Conservation (phyloP, 2,329 filamentous ascomycete species). For the Xylaria digitata region DNA sequence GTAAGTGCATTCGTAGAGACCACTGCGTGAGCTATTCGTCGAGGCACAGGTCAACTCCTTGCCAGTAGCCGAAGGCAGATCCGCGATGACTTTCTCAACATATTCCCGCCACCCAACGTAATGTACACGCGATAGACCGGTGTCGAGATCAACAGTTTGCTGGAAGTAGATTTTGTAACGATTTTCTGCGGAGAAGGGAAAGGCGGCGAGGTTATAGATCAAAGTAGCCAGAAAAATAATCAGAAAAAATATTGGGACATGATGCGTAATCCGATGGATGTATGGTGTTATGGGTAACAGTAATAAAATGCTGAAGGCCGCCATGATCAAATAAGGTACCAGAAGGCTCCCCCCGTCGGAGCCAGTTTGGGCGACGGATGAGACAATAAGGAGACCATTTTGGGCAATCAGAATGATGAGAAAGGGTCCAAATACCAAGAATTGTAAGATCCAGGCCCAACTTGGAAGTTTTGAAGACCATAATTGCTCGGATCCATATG, state of each 20-base stretch:
- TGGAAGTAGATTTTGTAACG: conserved; percentile 89
- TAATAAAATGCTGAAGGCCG: conserved; percentile 75
- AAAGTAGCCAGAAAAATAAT: conserved; percentile 78
- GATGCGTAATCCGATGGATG: conserved; percentile 85
- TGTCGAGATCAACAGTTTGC: conserved; percentile 82
- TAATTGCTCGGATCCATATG: conserved; percentile 79
- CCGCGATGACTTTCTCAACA: conserved; percentile 72
- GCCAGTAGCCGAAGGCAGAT: conserved; percentile 77
- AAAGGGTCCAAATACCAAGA: conserved; percentile 82
- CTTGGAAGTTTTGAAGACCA: conserved; percentile 85
- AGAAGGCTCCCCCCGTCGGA: conserved; percentile 82
- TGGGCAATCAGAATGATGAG: conserved; percentile 82
- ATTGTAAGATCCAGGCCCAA: conserved; percentile 90
- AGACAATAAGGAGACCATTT: conserved; percentile 76
- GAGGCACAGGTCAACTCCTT: conserved; percentile 66
- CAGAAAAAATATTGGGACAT: conserved; percentile 82
- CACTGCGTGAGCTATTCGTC: conserved; percentile 56
- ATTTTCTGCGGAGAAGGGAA: conserved; percentile 84
- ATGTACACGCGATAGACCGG: conserved; percentile 74
- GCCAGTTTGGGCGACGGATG: conserved; percentile 81
- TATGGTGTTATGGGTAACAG: conserved; percentile 84
- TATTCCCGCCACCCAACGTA: conserved; percentile 76
- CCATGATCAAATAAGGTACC: conserved; percentile 76
- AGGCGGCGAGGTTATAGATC: conserved; percentile 86
- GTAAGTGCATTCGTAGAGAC: conserved; percentile 76